A percentile compares a stretch with the other conserved stretches of the same genome.
phyloP scores from a whole-genome alignment of 2,329 filamentous ascomycete genomes.

The Alternaria panax region DNA sequence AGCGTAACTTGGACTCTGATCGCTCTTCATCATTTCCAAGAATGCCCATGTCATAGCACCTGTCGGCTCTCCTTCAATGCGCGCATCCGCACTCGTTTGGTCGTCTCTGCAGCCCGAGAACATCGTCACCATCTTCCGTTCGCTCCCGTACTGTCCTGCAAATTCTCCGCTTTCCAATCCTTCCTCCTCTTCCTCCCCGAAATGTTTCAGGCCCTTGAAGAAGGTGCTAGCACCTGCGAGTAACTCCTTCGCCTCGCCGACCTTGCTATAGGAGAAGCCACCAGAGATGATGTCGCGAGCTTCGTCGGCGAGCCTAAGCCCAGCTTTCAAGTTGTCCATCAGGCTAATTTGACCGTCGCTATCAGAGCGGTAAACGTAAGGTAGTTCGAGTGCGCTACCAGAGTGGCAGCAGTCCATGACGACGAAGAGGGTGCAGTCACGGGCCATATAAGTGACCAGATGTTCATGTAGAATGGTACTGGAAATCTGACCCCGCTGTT shows the following conservation, averaged over 20 bases:
- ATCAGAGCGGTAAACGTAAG: slow-evolving; percentile 65
- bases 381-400: slow-evolving; percentile 66
- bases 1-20: slow-evolving; percentile 49
- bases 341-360: slow-evolving; percentile 64
- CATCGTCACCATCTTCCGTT: slow-evolving; percentile 60
- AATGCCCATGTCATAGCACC: slow-evolving; percentile 61
- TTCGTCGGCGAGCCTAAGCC: slow-evolving; percentile 58
- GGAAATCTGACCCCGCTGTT: slow-evolving; percentile 61
- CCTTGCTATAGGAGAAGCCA: slow-evolving; percentile 59
- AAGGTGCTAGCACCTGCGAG: slow-evolving; percentile 63
- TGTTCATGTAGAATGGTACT: slow-evolving; percentile 61
- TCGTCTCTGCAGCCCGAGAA: slow-evolving; percentile 61
- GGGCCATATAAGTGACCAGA: slow-evolving; percentile 61
- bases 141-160: slow-evolving; percentile 55
- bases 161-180: slow-evolving; percentile 48
- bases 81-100: slow-evolving; percentile 59
- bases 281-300: slow-evolving; percentile 60
- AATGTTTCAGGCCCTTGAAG: slow-evolving; percentile 61
- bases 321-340: slow-evolving; percentile 63
- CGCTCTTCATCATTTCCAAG: slow-evolving; percentile 53
- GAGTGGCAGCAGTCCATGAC: slow-evolving; percentile 70
- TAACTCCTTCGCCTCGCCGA: slow-evolving; percentile 61
- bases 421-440: slow-evolving; percentile 61
- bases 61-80: slow-evolving; percentile 53
- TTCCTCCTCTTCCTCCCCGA: slow-evolving; percentile 56